A percentile compares a stretch with the other conserved stretches of the same genome.
Evolutionary conservation across 345 rosid genomes (phyloP).

Genomic region (Jatropha curcas): DNA sequence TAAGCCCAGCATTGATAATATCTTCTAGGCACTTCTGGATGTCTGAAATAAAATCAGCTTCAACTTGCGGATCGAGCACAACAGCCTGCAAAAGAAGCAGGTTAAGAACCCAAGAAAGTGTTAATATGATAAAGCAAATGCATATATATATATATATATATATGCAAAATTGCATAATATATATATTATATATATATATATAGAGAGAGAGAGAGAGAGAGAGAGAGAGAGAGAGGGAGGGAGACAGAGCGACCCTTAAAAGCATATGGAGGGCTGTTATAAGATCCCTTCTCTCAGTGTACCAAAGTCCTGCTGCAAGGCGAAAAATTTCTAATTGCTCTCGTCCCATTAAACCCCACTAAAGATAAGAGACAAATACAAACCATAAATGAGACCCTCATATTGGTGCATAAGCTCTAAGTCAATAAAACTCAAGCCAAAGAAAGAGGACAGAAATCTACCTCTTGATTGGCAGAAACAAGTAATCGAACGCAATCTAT

Average conservation of each 20-base stretch:
- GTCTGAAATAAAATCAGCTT: slow-evolving; percentile 68
- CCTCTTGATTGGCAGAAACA: slow-evolving; percentile 93
- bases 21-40: slow-evolving; percentile 78
- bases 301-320: slow-evolving; percentile 94
- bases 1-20: slow-evolving; percentile 67
- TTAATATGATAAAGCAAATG: slow-evolving; percentile 5
- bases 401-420: slow-evolving; percentile 1
- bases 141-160: no score
- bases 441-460: slow-evolving; percentile 30
- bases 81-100: slow-evolving; percentile 60
- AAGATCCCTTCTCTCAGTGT: slow-evolving; percentile 85
- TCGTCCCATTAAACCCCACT: slow-evolving; percentile 92
- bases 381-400: slow-evolving; percentile 3
- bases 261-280: slow-evolving; percentile 72
- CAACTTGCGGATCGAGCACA: slow-evolving; percentile 84
- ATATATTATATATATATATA: no score
- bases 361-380: slow-evolving; percentile 19
- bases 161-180: no score
- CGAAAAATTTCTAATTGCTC: slow-evolving; percentile 77
- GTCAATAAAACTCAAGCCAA: slow-evolving; percentile 13
- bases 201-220: neutral
- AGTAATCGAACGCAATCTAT: slow-evolving; percentile 78
- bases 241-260: slow-evolving; percentile 56
- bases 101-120: slow-evolving; percentile 12
- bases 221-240: neutral